Evolutionary conservation across 2,329 filamentous ascomycete genomes (phyloP).

Genomic region (Ophiostoma sp.): DNA sequence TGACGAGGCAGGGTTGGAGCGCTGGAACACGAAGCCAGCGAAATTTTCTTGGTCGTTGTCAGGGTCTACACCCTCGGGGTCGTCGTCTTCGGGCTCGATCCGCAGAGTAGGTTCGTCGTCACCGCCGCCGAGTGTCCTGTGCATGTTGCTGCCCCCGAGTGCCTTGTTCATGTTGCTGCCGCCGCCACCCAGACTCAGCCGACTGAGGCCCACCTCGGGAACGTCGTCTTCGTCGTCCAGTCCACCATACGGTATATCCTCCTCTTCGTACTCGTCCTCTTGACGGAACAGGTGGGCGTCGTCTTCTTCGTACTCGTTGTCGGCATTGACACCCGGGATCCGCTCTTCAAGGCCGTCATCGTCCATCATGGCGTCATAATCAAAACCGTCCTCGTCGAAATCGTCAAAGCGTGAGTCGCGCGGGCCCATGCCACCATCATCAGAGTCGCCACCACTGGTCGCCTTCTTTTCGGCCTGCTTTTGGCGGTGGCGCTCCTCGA

Average conservation of each 20-base stretch:
- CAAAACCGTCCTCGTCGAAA: conserved; percentile 61
- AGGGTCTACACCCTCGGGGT: conserved; percentile 44
- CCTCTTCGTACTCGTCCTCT: conserved; percentile 43
- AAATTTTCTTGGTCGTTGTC: conserved; percentile 62
- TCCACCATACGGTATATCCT: conserved; percentile 49
- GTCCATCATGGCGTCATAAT: conserved; percentile 65
- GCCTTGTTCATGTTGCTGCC: neutral
- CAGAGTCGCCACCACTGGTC: conserved; percentile 31
- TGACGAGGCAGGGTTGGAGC: conserved; percentile 53
- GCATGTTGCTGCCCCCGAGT: neutral
- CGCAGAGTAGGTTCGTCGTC: conserved; percentile 28
- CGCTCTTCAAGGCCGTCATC: conserved; percentile 66
- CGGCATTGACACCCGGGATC: conserved; percentile 59
- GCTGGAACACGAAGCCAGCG: conserved; percentile 59
- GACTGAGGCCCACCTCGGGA: neutral
- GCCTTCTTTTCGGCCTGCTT: conserved; percentile 63
- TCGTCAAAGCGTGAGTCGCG: conserved; percentile 61
- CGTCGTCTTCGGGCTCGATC: conserved; percentile 31
- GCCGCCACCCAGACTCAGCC: neutral
- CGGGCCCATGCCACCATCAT: conserved; percentile 32
- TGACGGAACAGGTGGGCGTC: conserved; percentile 40
- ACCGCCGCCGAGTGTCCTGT: neutral
- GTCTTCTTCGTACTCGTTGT: conserved; percentile 44
- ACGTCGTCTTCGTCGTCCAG: neutral
- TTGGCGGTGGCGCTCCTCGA: conserved; percentile 72